These are phyloP conservation scores for Candida peoriensis DNA, from an alignment of 805 yeast species.

Conservation along the genomic window DNA sequence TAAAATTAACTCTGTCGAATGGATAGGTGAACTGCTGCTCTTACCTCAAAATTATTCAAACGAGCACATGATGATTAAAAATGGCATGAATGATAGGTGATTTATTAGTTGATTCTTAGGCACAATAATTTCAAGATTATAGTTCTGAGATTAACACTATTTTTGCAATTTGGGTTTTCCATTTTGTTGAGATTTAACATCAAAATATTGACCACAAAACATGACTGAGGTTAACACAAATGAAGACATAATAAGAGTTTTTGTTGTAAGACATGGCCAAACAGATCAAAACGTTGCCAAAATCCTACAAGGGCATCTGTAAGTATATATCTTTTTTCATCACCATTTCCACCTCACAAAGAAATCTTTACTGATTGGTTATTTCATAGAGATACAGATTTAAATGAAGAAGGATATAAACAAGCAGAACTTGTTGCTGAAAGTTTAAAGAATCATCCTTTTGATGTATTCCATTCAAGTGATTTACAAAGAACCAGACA, in stretches of 20 bases:
- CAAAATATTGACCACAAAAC: too few species aligned
- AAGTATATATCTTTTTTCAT: background rate
- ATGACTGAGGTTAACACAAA: conserved; percentile 16
- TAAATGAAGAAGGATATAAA: conserved; percentile 54
- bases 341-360: too few species aligned
- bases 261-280: conserved; percentile 79
- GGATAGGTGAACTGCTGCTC: too few species aligned
- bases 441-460: conserved; percentile 25
- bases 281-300: conserved; percentile 66
- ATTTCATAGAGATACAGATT: conserved; percentile 39
- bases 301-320: conserved; percentile 72
- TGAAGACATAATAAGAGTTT: conserved; percentile 37
- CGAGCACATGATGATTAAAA: too few species aligned
- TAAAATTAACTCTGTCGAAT: too few species aligned
- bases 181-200: too few species aligned
- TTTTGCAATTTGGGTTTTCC: too few species aligned
- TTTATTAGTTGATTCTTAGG: too few species aligned
- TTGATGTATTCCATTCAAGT: conserved; percentile 34
- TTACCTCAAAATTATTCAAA: too few species aligned
- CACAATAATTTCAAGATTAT: too few species aligned
- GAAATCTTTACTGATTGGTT: background rate
- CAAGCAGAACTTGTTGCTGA: conserved; percentile 59
- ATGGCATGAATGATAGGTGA: too few species aligned
- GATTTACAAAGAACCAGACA: conserved; percentile 52
- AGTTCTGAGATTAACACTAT: too few species aligned